Percentiles rank a stretch among this genome's conserved stretches.
phyloP scores from a whole-genome alignment of 352 stramenopile genomes.

The Globisporangium orthogonon region DNA sequence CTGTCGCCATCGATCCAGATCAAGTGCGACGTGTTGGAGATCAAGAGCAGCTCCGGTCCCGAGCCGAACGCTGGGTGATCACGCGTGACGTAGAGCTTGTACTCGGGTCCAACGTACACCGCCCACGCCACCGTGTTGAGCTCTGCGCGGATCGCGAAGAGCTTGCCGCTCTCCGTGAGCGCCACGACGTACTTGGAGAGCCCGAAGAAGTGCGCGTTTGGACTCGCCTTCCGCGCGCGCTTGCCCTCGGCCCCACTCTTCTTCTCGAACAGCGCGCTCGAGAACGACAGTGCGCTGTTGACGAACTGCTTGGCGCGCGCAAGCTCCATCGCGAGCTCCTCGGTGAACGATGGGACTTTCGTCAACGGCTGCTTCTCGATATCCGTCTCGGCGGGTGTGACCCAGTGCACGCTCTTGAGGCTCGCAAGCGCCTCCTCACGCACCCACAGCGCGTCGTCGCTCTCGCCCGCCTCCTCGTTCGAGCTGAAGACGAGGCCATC shows the following conservation, averaged over 20 bases:
- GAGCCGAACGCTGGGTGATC: constrained; percentile 69
- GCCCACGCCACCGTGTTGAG: constrained; percentile 69
- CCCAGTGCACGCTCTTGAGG: constrained; percentile 71
- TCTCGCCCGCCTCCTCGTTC: constrained; percentile 33
- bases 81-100: constrained; percentile 70
- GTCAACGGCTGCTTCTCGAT: constrained; percentile 72
- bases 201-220: constrained; percentile 71
- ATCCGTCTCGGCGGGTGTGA: constrained; percentile 68
- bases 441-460: constrained; percentile 37
- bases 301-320: constrained; percentile 46
- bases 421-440: constrained; percentile 77
- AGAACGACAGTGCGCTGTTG: constrained; percentile 37
- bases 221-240: constrained; percentile 41
- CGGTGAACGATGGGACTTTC: constrained; percentile 61
- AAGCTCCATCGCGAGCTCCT: constrained; percentile 61
- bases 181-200: constrained; percentile 82
- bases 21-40: constrained; percentile 52
- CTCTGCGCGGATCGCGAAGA: constrained; percentile 76
- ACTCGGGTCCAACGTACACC: constrained; percentile 55
- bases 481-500: constrained; percentile 65
- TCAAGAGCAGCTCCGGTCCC: constrained; percentile 63
- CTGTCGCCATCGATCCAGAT: constrained; percentile 71
- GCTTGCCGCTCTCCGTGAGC: constrained; percentile 68
- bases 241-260: constrained; percentile 18
- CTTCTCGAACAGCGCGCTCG: constrained; percentile 42